Percentiles rank a stretch among this genome's conserved stretches.
phyloP scores from a whole-genome alignment of 108 stramenopile genomes.

The Phaeodactylum tricornutum region DNA sequence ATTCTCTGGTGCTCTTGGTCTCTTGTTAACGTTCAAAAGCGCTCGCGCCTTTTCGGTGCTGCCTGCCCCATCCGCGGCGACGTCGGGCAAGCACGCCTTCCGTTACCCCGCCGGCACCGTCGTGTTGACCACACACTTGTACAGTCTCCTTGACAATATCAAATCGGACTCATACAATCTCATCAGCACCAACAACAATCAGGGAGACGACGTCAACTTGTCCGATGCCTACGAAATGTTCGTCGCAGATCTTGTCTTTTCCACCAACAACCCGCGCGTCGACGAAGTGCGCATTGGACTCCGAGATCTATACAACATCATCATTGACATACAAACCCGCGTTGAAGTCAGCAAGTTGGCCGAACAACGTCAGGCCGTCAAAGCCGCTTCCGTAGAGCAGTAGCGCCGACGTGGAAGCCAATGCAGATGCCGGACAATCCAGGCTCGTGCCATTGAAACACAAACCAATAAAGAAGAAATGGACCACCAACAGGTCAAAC shows the following conservation, averaged over 20 bases:
- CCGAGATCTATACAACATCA: constrained; percentile 61
- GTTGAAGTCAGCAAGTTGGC: constrained; percentile 46
- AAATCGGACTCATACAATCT: constrained; percentile 66
- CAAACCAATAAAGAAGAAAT: too few species aligned
- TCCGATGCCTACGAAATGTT: constrained; percentile 74
- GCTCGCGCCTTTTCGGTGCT: too few species aligned
- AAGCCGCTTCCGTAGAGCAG: constrained; percentile 54
- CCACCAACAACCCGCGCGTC: constrained; percentile 74
- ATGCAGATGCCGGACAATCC: constrained; percentile 46
- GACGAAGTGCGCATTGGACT: constrained; percentile 77
- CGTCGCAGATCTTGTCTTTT: constrained; percentile 82
- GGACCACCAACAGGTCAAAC: constrained; percentile 11
- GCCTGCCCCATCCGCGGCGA: too few species aligned
- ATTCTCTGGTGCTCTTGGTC: too few species aligned
- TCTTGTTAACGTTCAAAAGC: too few species aligned
- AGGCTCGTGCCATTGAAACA: too few species aligned
- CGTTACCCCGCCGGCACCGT: too few species aligned
- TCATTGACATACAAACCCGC: constrained; percentile 54
- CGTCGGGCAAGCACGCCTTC: too few species aligned
- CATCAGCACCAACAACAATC: constrained; percentile 18
- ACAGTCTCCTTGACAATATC: constrained; percentile 75
- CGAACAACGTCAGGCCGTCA: constrained; percentile 51
- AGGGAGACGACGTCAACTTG: constrained; percentile 36
- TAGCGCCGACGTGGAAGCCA: constrained; percentile 44
- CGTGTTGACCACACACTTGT: constrained; percentile 6